Evolutionary conservation across 352 stramenopile genomes (phyloP), one percentile per base, ranked within the genome.

Genomic region (Globisporangium echinulatum): DNA sequence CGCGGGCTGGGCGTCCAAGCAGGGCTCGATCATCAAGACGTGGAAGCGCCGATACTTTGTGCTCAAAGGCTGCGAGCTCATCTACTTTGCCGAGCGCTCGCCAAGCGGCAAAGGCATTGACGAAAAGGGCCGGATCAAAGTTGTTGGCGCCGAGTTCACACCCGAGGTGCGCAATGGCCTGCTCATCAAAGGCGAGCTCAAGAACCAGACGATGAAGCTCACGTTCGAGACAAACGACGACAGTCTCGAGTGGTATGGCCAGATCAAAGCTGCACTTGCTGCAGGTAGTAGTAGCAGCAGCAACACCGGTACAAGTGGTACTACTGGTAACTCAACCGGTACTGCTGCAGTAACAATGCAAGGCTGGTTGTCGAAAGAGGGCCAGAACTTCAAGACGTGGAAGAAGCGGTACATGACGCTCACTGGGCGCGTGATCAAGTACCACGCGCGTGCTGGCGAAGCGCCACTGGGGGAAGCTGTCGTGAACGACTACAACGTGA

Each of bases 311-410:
- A 54, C 25, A 33, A 33, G 25, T 33, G 25, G 25, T 33, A 33
- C 25, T 33, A 54, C 5, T 10, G 40, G 11, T 13, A 13, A 8
- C 7, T 4, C 40, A 8, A 14, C 40, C 7, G 11, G 11, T 8
- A 5, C 40, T 13, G 40, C 40, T 44, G 40, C 40, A 13, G 64
- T 84, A 11, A 61, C 63, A 6, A 89, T 88, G 77, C 67, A 87
- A 59, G 85, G 85, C 17, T 94, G 82, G 82, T 63, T 94, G 2
- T 67, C 73, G 33, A 94, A 94, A 51, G 82, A 94, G 66, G 85
- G 85, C 8, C 82, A 92, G 62, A 91, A 91, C 59, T 91, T 94
- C 64, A 92, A 94, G 79, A 91, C 76, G 17, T 94, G 85, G 85
- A 94, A 94, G 58, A 70, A 75, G 39, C 79, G 85, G 38, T 92